Evolutionary conservation across 108 stramenopile species (phyloP).

Genomic region (Cyclotella cryptica): DNA sequence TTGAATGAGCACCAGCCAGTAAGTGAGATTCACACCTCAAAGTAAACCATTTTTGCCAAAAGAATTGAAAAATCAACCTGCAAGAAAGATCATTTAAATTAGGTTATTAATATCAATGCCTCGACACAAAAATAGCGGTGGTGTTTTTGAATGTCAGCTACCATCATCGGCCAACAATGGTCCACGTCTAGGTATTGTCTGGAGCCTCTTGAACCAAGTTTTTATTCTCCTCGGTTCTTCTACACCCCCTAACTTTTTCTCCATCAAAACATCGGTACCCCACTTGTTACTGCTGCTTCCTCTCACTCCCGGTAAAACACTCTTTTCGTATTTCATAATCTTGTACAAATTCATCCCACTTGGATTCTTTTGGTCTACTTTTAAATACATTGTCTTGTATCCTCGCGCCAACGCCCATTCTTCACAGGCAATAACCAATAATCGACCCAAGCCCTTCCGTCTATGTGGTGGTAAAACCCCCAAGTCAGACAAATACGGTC

Average conservation of each 20-base stretch:
- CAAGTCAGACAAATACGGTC: constrained; percentile 50
- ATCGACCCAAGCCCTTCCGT: constrained; percentile 32
- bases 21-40: no score
- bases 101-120: no score
- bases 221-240: neutral
- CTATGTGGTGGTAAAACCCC: constrained; percentile 42
- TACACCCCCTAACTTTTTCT: neutral
- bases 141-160: no score
- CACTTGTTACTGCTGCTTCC: constrained; percentile 1
- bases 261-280: constrained; percentile 5
- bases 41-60: no score
- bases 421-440: constrained; percentile 39
- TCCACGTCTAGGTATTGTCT: neutral
- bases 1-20: no score
- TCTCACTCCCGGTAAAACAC: constrained; percentile 2
- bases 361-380: constrained; percentile 34
- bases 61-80: no score
- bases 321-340: constrained; percentile 27
- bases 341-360: constrained; percentile 28
- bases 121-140: no score
- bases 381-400: constrained; percentile 39
- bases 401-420: constrained; percentile 32
- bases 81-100: no score
- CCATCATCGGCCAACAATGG: no score
- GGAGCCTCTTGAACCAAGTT: neutral